Evolutionary conservation across 1,284 basidiomycete species (phyloP).

Genomic region (Irpex sp.): DNA sequence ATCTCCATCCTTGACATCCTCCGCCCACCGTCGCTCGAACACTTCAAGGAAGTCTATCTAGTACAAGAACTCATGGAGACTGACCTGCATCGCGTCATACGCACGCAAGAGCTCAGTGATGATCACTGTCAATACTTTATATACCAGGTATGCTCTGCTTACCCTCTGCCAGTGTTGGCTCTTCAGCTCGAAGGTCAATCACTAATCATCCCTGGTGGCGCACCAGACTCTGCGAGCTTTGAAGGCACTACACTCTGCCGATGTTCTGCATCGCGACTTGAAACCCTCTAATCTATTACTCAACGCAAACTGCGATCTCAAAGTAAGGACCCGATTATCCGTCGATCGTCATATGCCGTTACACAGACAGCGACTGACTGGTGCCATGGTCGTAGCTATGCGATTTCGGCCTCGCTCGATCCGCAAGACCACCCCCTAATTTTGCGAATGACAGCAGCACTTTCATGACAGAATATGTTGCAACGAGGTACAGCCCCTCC

Average conservation of each 20-base stretch:
- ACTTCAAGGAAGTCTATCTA: slow-evolving; percentile 93
- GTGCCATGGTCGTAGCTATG: slow-evolving; percentile 54
- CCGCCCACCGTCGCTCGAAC: slow-evolving; percentile 83
- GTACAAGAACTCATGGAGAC: slow-evolving; percentile 77
- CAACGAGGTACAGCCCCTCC: slow-evolving; percentile 54
- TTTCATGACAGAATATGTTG: slow-evolving; percentile 95
- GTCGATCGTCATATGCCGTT: not conserved
- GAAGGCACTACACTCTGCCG: slow-evolving; percentile 92
- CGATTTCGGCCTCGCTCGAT: slow-evolving; percentile 90
- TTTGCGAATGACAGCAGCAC: slow-evolving; percentile 80
- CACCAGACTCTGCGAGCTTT: slow-evolving; percentile 81
- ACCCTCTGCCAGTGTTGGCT: too few species aligned
- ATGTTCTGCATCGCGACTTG: slow-evolving; percentile 93
- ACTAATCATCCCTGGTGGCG: not conserved
- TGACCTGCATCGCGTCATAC: slow-evolving; percentile 70
- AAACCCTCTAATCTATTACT: slow-evolving; percentile 95
- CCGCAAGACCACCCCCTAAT: slow-evolving; percentile 76
- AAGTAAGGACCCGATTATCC: slow-evolving; percentile 36
- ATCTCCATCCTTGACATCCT: slow-evolving; percentile 95
- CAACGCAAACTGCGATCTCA: slow-evolving; percentile 95
- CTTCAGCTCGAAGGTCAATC: too few species aligned
- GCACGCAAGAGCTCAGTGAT: slow-evolving; percentile 77
- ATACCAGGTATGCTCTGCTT: slow-evolving; percentile 37
- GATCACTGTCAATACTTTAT: slow-evolving; percentile 82
- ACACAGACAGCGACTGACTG: not conserved